phyloP scores from a whole-genome alignment of 2,329 filamentous ascomycete genomes.

The Paraphoma sp. region DNA sequence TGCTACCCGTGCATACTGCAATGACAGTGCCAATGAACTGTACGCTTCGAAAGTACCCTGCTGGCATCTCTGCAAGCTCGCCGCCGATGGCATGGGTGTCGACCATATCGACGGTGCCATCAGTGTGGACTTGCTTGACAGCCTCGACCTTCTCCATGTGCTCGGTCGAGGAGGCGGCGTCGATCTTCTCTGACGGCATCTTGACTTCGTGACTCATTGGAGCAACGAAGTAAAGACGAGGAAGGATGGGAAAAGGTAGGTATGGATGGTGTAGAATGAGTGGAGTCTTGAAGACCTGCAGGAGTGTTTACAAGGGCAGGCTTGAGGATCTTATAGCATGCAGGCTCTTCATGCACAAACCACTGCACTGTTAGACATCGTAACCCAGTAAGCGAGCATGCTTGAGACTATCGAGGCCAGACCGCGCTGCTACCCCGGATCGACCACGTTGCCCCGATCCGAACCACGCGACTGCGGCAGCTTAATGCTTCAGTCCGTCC shows the following conservation, averaged over 20 bases:
- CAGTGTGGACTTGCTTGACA: conserved; percentile 44
- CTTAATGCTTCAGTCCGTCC: neutral
- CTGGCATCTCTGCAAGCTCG: conserved; percentile 49
- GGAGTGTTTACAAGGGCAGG: neutral
- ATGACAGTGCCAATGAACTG: conserved; percentile 53
- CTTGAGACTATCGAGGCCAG: neutral
- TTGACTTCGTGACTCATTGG: neutral
- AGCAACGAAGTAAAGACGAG: neutral
- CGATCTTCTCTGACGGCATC: conserved; percentile 4
- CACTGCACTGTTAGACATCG: neutral
- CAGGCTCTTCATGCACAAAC: neutral
- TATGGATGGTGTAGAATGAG: neutral
- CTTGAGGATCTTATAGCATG: neutral
- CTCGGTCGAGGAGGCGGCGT: neutral
- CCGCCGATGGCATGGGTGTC: conserved; percentile 54
- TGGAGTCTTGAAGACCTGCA: neutral
- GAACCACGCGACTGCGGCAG: neutral
- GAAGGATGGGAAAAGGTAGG: too few species aligned
- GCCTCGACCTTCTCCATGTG: neutral
- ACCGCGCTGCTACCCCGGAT: conserved; percentile 2
- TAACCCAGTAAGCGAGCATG: neutral
- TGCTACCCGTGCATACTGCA: conserved; percentile 31
- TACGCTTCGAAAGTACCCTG: conserved; percentile 50
- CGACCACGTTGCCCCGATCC: conserved; percentile 1
- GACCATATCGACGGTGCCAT: conserved; percentile 53